phyloP scores from a whole-genome alignment of 257 asterid genomes.

The Ocimum tenuiflorum region DNA sequence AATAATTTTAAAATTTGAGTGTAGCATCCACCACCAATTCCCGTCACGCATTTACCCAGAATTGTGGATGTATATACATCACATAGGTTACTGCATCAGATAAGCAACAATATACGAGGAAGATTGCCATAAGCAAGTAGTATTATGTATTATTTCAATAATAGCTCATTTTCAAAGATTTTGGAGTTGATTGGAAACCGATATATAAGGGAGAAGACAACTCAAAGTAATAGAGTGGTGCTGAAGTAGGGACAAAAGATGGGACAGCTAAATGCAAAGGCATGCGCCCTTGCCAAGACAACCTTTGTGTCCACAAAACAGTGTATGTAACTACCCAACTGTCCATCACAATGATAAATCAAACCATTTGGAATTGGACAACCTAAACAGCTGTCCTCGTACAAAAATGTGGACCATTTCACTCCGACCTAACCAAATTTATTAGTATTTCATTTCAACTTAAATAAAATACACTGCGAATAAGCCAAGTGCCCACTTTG shows the following conservation, averaged over 20 bases:
- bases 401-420: constrained; percentile 31
- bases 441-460: constrained; percentile 10
- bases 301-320: constrained; percentile 3
- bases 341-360: neutral
- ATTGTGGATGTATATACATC: too few species aligned
- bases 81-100: neutral
- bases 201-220: too few species aligned
- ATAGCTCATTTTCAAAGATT: too few species aligned
- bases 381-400: constrained; percentile 32
- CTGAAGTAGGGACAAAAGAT: neutral
- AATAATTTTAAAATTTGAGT: too few species aligned
- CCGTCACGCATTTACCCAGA: neutral
- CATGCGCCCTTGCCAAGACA: neutral
- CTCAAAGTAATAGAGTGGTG: too few species aligned
- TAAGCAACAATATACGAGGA: too few species aligned
- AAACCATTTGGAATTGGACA: constrained; percentile 15
- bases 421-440: constrained; percentile 16
- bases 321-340: neutral
- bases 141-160: too few species aligned
- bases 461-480: constrained; percentile 7
- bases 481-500: constrained; percentile 34
- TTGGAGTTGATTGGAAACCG: too few species aligned
- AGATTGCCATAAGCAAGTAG: too few species aligned
- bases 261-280: neutral
- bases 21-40: neutral